These are phyloP conservation scores for Kodamaea arcana DNA, from an alignment of 1,139 yeast genomes.

Conservation along the genomic window DNA sequence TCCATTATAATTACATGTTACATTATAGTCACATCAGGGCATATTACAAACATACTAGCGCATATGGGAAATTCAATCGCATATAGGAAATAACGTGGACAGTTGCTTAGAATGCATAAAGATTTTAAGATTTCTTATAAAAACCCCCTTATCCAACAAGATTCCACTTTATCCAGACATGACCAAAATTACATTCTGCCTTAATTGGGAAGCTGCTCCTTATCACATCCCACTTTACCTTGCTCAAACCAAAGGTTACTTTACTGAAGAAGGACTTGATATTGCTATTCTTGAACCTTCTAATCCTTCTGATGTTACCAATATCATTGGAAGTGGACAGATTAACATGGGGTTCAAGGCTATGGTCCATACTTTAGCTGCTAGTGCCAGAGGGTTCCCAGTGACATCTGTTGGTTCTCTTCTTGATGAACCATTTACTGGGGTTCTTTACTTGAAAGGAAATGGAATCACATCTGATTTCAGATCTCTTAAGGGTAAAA, in stretches of 20 bases:
- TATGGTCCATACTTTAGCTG: constrained; percentile 59
- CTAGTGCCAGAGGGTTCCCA: constrained; percentile 56
- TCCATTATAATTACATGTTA: no score
- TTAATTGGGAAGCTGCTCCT: constrained; percentile 58
- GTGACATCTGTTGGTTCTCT: constrained; percentile 55
- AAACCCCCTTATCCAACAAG: background rate
- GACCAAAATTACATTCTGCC: constrained; percentile 47
- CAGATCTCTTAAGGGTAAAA: constrained; percentile 48
- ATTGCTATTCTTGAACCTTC: constrained; percentile 54
- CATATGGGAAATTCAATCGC: no score
- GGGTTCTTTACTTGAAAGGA: constrained; percentile 49
- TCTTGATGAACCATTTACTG: constrained; percentile 57
- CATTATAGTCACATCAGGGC: no score
- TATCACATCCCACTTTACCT: constrained; percentile 53
- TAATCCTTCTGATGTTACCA: constrained; percentile 58
- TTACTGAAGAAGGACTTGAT: constrained; percentile 47
- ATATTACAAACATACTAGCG: no score
- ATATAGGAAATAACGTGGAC: background rate
- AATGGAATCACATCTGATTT: constrained; percentile 51
- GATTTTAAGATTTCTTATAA: constrained; percentile 1
- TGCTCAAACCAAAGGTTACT: constrained; percentile 50
- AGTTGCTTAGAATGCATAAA: constrained; percentile 1
- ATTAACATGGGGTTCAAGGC: constrained; percentile 59
- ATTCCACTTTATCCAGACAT: constrained; percentile 10
- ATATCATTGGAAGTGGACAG: constrained; percentile 53